phyloP scores from a whole-genome alignment of 345 rosid species.

The Eucalyptus polybractea region DNA sequence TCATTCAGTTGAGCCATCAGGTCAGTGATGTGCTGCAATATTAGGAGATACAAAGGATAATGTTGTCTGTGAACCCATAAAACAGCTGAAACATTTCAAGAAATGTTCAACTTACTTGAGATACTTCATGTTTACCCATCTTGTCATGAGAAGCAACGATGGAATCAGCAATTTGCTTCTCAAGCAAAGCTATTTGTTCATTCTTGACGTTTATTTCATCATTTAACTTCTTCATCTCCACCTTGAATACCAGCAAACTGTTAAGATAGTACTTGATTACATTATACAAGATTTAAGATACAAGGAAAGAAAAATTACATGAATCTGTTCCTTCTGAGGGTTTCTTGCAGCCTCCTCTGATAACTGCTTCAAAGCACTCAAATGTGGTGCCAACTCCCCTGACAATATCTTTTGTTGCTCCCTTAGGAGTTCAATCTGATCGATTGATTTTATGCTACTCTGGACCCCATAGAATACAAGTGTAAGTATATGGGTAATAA shows the following conservation, averaged over 20 bases:
- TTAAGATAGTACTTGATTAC: background rate
- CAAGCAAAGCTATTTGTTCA: constrained; percentile 65
- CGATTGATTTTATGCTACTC: constrained; percentile 66
- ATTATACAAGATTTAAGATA: background rate
- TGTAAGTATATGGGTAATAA: background rate
- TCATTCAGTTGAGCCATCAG: constrained; percentile 74
- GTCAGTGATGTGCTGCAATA: constrained; percentile 63
- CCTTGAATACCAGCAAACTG: constrained; percentile 27
- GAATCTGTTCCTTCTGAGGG: constrained; percentile 53
- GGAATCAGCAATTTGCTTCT: constrained; percentile 68
- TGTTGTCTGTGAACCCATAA: background rate
- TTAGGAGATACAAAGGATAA: background rate
- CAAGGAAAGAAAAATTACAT: constrained; percentile 20
- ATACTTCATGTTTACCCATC: constrained; percentile 50
- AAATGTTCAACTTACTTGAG: constrained; percentile 37
- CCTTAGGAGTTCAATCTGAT: constrained; percentile 80
- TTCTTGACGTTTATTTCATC: constrained; percentile 72
- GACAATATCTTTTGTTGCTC: constrained; percentile 89
- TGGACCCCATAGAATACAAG: background rate
- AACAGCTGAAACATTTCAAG: background rate
- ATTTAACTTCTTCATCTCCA: constrained; percentile 51
- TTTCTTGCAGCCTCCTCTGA: constrained; percentile 66
- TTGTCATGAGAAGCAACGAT: constrained; percentile 37
- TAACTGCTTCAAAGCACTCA: constrained; percentile 79
- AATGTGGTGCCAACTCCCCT: constrained; percentile 77